Evolutionary conservation across 441 rosid genomes (phyloP).

Genomic region (Syzygium malaccense): DNA sequence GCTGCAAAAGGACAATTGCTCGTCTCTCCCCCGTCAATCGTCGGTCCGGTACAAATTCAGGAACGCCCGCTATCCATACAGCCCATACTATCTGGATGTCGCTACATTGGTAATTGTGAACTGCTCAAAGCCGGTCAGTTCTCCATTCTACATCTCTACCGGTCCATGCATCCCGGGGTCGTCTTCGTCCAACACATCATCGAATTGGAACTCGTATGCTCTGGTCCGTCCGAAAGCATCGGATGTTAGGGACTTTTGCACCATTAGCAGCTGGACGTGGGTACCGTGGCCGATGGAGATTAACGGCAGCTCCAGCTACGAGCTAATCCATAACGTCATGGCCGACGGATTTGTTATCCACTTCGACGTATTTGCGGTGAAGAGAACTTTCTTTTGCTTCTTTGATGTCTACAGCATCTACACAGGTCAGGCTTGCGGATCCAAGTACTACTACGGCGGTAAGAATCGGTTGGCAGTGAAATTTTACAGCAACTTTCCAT

Average conservation of each 20-base stretch:
- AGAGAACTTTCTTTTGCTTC: background rate
- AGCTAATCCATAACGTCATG: background rate
- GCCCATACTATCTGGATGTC: accelerated
- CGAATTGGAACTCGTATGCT: background rate
- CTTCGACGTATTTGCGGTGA: background rate
- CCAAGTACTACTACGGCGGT: background rate
- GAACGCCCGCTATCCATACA: background rate
- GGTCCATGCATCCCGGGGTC: background rate
- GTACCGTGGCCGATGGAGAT: background rate
- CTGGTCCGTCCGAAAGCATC: background rate
- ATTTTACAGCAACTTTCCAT: background rate
- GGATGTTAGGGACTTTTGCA: background rate
- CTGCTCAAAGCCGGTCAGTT: background rate
- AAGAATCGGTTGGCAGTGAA: background rate
- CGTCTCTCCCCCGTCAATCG: background rate
- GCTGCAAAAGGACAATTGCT: background rate
- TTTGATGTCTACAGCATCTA: background rate
- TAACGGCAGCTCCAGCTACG: background rate
- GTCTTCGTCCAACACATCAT: background rate
- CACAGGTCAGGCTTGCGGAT: background rate
- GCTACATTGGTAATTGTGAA: background rate
- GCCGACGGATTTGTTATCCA: background rate
- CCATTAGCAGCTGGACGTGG: background rate
- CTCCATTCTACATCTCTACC: background rate
- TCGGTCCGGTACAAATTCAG: background rate